A percentile compares a stretch with the other conserved stretches of the same genome.
These are phyloP conservation scores for Magnolia kwangsiensis DNA, from an alignment of 164 flowering plant species.

Conservation along the genomic window DNA sequence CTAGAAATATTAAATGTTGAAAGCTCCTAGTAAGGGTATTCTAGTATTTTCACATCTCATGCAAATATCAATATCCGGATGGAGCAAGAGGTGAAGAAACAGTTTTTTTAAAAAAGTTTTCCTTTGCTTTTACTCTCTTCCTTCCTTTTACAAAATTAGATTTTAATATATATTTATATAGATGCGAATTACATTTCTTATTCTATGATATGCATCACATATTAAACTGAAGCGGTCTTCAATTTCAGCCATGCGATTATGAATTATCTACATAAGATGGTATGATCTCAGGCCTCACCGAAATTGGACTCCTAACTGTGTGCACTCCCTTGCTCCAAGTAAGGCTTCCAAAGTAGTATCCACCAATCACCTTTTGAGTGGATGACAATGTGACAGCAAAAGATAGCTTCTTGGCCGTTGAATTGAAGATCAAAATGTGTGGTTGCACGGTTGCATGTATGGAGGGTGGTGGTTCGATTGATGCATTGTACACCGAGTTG, in stretches of 20 bases:
- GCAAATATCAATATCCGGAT: too few species aligned
- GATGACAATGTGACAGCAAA: constrained; percentile 36
- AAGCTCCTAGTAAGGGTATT: too few species aligned
- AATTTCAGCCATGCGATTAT: background rate
- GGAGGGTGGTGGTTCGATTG: constrained; percentile 40
- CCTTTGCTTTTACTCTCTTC: too few species aligned
- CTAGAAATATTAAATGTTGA: too few species aligned
- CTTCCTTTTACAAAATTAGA: too few species aligned
- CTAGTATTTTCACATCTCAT: too few species aligned
- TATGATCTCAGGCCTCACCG: background rate
- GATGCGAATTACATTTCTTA: too few species aligned
- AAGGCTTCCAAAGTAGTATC: constrained; percentile 46
- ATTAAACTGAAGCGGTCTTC: background rate
- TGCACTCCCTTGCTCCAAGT: constrained; percentile 39
- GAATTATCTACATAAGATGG: background rate
- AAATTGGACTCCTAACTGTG: constrained; percentile 27
- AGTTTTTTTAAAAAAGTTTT: too few species aligned
- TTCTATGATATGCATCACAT: too few species aligned
- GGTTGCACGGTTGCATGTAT: constrained; percentile 41
- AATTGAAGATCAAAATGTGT: constrained; percentile 33
- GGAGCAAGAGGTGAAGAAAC: too few species aligned
- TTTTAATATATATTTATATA: too few species aligned
- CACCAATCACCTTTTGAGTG: constrained; percentile 27
- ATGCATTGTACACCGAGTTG: constrained; percentile 27
- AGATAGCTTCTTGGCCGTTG: constrained; percentile 25